Conservation (phyloP, 768 basidiomycete genomes). For the Lactarius sanguifluus region DNA sequence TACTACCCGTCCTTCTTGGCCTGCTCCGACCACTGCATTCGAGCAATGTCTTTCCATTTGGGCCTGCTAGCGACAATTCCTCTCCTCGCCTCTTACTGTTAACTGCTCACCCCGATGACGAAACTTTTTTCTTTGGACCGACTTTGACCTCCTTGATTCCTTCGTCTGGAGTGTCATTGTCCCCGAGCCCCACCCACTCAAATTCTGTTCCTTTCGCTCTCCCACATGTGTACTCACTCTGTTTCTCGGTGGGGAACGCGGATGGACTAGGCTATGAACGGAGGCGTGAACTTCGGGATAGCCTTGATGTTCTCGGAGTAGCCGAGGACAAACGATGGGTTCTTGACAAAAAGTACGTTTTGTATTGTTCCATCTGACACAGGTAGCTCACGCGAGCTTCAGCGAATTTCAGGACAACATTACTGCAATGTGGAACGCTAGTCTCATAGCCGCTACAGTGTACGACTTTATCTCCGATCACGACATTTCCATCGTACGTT, state of each 20-base stretch:
- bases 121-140: slow-evolving; percentile 91
- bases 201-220: neutral
- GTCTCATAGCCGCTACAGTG: slow-evolving; percentile 57
- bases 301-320: slow-evolving; percentile 70
- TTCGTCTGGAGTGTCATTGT: neutral
- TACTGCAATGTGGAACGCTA: slow-evolving; percentile 60
- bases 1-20: slow-evolving; percentile 12
- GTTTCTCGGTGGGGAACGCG: slow-evolving; percentile 77
- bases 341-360: slow-evolving; percentile 63
- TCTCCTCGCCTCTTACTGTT: slow-evolving; percentile 54
- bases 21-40: slow-evolving; percentile 11
- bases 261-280: slow-evolving; percentile 69
- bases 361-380: slow-evolving; percentile 18
- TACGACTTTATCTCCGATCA: slow-evolving; percentile 56
- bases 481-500: slow-evolving; percentile 61
- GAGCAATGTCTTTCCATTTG: neutral
- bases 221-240: slow-evolving; percentile 56
- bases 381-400: slow-evolving; percentile 27
- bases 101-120: slow-evolving; percentile 95
- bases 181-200: neutral
- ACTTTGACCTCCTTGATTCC: slow-evolving; percentile 59
- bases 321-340: slow-evolving; percentile 52
- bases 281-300: slow-evolving; percentile 55
- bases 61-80: neutral
- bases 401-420: slow-evolving; percentile 78